Base-by-base conservation (phyloP, 176 grass and related monocot species). In the Oryza australiensis region DNA sequence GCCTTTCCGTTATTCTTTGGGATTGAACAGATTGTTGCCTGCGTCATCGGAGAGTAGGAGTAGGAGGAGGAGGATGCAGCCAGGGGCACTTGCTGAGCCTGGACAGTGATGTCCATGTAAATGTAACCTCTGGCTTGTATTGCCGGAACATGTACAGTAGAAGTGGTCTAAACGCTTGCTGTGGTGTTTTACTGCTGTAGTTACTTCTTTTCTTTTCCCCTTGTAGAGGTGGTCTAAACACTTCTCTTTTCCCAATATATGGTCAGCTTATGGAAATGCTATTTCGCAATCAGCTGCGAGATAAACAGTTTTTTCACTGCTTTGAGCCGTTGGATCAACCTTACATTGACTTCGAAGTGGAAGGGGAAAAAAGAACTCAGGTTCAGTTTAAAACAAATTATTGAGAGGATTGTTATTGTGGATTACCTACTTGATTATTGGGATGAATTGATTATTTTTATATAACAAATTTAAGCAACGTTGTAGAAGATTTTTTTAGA, bases 1-100 rank as follows among this genome's bases (percentile, higher is more conserved):
- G 28, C 15, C 65, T 62, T 80, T 76, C 8, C 7, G 20, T 77
- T 71, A n/a, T 83, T 81, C 79, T 65, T 34, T 4, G 8, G 59
- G 34, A 34, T 59, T 26, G 42, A 33, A 32, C n/a, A 5, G 66
- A 10, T 63, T 71, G 66, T 62, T 29, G 11, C 38, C 70, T 71
- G 74, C 42, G 13, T 35, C 37, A 20, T 72, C 23, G 10, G 2
- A 65, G 76, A 4, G 62, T 9, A 28, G 12, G 35, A 37, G 7
- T 5, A 45, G 12, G 42, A 45, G 3, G 43, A 15, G 9, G 72
- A 69, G 43, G 16, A 75, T 66, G 49, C 24, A 41, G 23, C 14
- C 16, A 68, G 35, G 30, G 14, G 45, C 51, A 32, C 48, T 84
- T 16, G 5, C 27, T 48, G 20, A 12, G 26, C 33, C 8, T 70